Conservation (phyloP, 1,139 yeast species). For the Taphrina communis region DNA sequence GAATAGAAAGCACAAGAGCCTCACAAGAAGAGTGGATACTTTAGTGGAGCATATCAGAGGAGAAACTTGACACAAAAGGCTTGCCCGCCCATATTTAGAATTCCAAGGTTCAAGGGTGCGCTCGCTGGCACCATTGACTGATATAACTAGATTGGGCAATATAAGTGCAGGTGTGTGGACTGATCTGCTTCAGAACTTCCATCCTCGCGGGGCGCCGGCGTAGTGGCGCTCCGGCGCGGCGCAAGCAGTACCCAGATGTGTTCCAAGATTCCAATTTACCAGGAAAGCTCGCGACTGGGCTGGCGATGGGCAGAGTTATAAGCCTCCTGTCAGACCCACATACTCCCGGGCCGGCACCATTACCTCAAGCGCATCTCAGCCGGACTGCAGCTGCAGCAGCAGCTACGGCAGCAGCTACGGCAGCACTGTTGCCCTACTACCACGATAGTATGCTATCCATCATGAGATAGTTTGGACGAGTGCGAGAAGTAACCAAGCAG, state of each 20-base stretch:
- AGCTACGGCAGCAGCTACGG: too few relatives aligned
- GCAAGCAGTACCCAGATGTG: conserved; percentile 1
- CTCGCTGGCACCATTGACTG: conserved; percentile 1
- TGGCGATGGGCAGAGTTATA: neutral
- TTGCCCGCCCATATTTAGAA: conserved; percentile 7
- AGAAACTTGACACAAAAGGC: conserved; percentile 10
- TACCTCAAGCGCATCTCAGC: too few relatives aligned
- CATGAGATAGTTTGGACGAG: too few relatives aligned
- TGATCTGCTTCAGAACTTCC: conserved; percentile 3
- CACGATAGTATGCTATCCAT: too few relatives aligned
- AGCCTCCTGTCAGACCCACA: conserved; percentile 6
- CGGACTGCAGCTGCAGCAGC: too few relatives aligned
- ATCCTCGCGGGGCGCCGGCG: neutral
- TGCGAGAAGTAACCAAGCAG: too few relatives aligned
- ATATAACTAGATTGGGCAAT: conserved; percentile 2
- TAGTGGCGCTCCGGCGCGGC: neutral
- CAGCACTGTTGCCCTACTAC: too few relatives aligned
- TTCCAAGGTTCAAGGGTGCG: neutral
- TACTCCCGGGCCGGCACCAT: neutral
- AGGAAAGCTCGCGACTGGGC: too few relatives aligned
- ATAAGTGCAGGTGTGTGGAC: conserved; percentile 1
- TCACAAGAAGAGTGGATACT: conserved; percentile 5
- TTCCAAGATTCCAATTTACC: neutral
- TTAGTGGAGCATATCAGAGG: conserved; percentile 9
- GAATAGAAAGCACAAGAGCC: conserved; percentile 9